Evolutionary conservation across 2,329 filamentous ascomycete species (phyloP), one percentile per base, ranked within the genome.

Genomic region (Calonectria ilicicola): DNA sequence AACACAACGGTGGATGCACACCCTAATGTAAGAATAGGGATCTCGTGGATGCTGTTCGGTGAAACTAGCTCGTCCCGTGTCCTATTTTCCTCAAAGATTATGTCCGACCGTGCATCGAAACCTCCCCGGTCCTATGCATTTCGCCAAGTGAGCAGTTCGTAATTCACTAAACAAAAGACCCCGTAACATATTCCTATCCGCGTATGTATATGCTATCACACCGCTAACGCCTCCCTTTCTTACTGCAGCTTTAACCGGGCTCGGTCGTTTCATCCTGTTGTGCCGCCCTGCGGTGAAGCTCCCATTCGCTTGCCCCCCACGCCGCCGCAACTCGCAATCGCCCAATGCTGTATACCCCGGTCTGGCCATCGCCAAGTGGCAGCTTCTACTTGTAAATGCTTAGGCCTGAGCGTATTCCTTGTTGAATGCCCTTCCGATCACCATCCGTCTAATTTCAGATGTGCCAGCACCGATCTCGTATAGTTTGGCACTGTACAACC

Each of bases 391-490:
- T 56, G 19, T 14, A 32, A 23, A 19, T 40, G 29, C 46, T 77
- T 62, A 84, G 51, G 75, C 82, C 65, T 81, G 79, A 46, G 86
- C 90, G 83, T 92, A 98, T 84, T 97, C 93, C 86, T 94, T 96
- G 84, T 98, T 98, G 78, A 98, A 98, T 1, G 92, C 94, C 76
- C 96, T 89, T 32, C 97, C 96, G 81, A 99, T 98, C 5, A 99
- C 95, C 91, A 98, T 97, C 76, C 96, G 89, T 76, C 97, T 89
- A 64, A 99, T 93, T 86, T 99, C 97, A 72, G 95, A 98, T 4
- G 97, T 98, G 7, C 97, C 97, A 6, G 97, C 97, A 1, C 97
- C 97, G 82, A 99, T 98, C 86, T 98, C 97, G 83, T 99, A 99
- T 72, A 99, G 84, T 83, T 93, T 93, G 42, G 91, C 91, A 84